Percentiles rank a stretch among this genome's conserved stretches.
Evolutionary conservation across 176 grass and related monocot species (phyloP).

Genomic region (Themeda triandra): DNA sequence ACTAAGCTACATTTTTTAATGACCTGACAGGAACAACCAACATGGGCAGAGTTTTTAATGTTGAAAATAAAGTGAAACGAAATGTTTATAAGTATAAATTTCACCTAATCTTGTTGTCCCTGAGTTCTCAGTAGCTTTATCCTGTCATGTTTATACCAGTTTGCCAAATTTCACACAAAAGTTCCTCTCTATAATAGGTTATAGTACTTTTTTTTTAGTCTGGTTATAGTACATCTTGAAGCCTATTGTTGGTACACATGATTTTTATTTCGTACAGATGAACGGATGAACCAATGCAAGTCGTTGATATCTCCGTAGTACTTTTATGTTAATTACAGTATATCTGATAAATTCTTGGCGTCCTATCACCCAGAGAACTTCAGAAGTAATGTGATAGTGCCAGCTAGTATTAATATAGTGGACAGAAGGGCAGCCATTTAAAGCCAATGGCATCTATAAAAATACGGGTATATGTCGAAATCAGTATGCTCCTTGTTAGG

Average conservation of each 20-base stretch:
- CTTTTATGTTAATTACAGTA: background rate
- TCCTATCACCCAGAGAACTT: background rate
- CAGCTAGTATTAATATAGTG: background rate
- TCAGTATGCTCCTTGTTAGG: slow-evolving; percentile 16
- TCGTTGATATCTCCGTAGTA: background rate
- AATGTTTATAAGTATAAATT: background rate
- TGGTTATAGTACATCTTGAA: background rate
- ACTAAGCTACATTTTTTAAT: too few species aligned
- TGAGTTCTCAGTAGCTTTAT: background rate
- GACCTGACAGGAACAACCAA: too few species aligned
- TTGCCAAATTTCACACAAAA: background rate
- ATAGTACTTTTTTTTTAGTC: too few species aligned
- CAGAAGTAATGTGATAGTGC: background rate
- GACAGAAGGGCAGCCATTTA: background rate
- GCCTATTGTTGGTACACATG: background rate
- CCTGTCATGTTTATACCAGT: background rate
- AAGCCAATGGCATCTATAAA: slow-evolving; percentile 17
- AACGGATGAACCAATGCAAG: background rate
- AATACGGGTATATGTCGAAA: slow-evolving; percentile 31
- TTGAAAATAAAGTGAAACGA: background rate
- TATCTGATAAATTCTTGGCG: background rate
- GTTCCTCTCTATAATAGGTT: background rate
- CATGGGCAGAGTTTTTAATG: background rate
- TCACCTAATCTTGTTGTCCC: background rate
- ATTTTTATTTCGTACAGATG: background rate